Conservation (phyloP, 257 asterid genomes). For the Ilex aquifolium region DNA sequence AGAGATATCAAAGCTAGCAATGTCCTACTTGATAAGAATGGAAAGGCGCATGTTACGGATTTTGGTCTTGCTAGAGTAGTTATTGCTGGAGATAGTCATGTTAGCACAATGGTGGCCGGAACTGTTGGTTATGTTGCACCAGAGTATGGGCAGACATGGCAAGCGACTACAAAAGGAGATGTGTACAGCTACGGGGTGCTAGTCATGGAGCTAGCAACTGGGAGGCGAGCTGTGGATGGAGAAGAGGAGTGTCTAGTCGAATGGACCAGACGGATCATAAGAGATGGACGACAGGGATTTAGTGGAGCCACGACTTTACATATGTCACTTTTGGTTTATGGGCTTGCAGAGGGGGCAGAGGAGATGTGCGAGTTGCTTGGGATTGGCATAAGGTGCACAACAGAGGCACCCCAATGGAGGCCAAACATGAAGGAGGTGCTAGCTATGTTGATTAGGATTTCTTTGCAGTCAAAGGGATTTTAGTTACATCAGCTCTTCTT, state of each 20-base stretch:
- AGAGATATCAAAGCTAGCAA: constrained; percentile 91
- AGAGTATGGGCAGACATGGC: constrained; percentile 90
- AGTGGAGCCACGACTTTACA: constrained; percentile 28
- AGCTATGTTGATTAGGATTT: constrained; percentile 60
- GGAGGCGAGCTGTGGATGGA: constrained; percentile 82
- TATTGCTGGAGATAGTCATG: constrained; percentile 65
- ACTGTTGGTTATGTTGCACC: constrained; percentile 97
- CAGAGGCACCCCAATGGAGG: constrained; percentile 59
- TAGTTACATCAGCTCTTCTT: constrained; percentile 18
- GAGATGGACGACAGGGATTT: constrained; percentile 45
- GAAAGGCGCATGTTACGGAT: constrained; percentile 81
- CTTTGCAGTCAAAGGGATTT: constrained; percentile 27
- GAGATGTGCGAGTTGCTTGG: constrained; percentile 67
- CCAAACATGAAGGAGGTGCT: constrained; percentile 91
- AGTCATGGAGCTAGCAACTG: constrained; percentile 91
- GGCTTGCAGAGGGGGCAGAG: constrained; percentile 64
- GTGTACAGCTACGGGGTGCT: constrained; percentile 90
- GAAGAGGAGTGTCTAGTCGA: constrained; percentile 90
- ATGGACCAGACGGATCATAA: constrained; percentile 81
- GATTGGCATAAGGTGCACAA: constrained; percentile 74
- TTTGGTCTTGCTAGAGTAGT: constrained; percentile 86
- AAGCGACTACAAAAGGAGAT: constrained; percentile 91
- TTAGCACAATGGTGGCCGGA: constrained; percentile 97
- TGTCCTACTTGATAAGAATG: constrained; percentile 74
- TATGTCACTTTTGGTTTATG: constrained; percentile 52